Conservation (phyloP, 306 rosid genomes). For the Quercus parvula region DNA sequence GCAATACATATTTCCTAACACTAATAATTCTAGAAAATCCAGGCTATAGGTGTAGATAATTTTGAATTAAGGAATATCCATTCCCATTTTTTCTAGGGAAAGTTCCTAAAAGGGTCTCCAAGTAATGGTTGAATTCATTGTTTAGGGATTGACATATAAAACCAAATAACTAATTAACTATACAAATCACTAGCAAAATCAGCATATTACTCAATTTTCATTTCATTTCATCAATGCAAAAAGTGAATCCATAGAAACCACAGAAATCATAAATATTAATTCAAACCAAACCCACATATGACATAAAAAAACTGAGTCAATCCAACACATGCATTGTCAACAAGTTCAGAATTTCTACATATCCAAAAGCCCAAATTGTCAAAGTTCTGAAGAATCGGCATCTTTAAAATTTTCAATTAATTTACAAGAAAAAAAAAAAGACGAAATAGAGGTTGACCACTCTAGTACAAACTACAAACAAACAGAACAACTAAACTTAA, state of each 20-base stretch:
- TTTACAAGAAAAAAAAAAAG: no score
- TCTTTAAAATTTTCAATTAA: not conserved
- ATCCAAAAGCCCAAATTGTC: conserved; percentile 12
- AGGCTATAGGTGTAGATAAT: not conserved
- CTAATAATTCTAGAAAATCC: not conserved
- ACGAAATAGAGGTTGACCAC: not conserved
- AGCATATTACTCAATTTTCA: no score
- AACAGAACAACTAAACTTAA: not conserved
- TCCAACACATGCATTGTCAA: not conserved
- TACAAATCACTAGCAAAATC: not conserved
- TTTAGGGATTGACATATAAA: not conserved
- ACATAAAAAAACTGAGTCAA: not conserved
- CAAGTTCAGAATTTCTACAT: not conserved
- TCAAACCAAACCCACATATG: not conserved
- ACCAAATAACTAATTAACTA: not conserved
- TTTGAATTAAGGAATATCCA: not conserved
- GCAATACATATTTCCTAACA: not conserved
- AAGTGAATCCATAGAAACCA: not conserved
- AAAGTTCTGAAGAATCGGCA: conserved; percentile 10
- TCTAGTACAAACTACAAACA: conserved; percentile 19
- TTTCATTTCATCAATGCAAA: not conserved
- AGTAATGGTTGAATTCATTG: not conserved
- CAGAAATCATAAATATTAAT: not conserved
- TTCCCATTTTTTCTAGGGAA: not conserved
- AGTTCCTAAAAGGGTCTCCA: no score